Conservation (phyloP, 805 yeast species). For the Starmerella gropengiesseri region DNA sequence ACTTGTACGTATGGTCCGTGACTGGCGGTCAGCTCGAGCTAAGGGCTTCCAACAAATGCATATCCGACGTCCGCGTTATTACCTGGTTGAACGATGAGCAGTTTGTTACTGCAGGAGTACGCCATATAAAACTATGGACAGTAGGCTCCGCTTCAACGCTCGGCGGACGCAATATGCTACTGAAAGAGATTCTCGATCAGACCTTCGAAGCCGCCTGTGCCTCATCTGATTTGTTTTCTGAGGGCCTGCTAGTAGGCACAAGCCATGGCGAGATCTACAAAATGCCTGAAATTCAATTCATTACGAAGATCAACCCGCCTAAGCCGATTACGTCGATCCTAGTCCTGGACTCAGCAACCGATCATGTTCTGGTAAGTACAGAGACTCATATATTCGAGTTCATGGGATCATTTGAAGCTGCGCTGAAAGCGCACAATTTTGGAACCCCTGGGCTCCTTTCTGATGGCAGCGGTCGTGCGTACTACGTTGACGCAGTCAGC, state of each 20-base stretch:
- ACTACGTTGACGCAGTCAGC: no score
- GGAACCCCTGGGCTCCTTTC: slow-evolving; percentile 2
- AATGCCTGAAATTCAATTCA: slow-evolving; percentile 12
- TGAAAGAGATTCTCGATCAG: slow-evolving; percentile 41
- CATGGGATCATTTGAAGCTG: background rate
- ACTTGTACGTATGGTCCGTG: slow-evolving; percentile 49
- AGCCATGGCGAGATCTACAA: slow-evolving; percentile 13
- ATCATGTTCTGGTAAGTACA: background rate
- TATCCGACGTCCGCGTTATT: slow-evolving; percentile 45
- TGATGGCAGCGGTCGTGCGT: background rate
- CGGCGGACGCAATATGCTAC: slow-evolving; percentile 48
- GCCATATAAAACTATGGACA: slow-evolving; percentile 56
- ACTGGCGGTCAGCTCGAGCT: slow-evolving; percentile 29
- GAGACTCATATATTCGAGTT: background rate
- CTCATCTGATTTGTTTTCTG: slow-evolving; percentile 29
- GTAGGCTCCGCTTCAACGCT: slow-evolving; percentile 31
- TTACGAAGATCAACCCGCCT: background rate
- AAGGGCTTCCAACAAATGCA: slow-evolving; percentile 49
- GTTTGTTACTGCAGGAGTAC: slow-evolving; percentile 48
- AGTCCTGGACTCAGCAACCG: background rate
- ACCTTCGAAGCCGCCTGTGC: slow-evolving; percentile 36
- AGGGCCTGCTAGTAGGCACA: slow-evolving; percentile 21
- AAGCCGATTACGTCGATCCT: slow-evolving; percentile 6
- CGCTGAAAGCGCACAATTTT: background rate
- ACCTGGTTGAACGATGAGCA: slow-evolving; percentile 42